Base-by-base conservation (phyloP, 805 yeast species). In the Wickerhamiella shivajii region DNA sequence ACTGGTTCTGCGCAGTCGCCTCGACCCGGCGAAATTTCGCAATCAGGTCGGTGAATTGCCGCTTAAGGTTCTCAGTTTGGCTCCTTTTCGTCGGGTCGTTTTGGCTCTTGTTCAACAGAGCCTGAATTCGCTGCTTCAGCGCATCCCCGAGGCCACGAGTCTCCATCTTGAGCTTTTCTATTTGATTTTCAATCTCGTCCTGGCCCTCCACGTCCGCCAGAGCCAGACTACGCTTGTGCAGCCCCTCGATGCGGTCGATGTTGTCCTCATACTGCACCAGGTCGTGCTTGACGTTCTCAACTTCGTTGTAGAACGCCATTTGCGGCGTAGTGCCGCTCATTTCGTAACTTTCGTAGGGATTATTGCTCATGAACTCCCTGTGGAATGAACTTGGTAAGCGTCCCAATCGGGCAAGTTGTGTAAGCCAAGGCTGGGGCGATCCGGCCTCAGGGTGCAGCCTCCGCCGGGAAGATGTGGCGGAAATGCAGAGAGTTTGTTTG, bases 51-150 rank as follows among this genome's bases (percentile, higher is more conserved):
- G 85, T 71, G 55, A 90, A 90, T 52, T 77, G 74, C 50, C 73
- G 74, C 64, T 92, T 78, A 36, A 77, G 68, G 51, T 77, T 77
- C 55, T 85, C 93, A 27, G 93, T 92, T 63, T 90, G 97, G 40
- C 79, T 80, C 51, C 73, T 72, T 57, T 81, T 83, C 49, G 90
- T 79, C 29, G 71, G 61, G 60, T 84, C 94, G 21, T 47, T 43
- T 44, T 45, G 49, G 25, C 52, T 43, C 39, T 49, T 51, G 41
- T 74, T 67, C 57, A 81, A 93, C 34, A 80, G 74, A 40, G 67
- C 61, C 56, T 81, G 80, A 55, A 90, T 76, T 50, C 81, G 69
- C 40, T 64, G 57, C 58, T 81, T 85, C 53, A 90, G 71, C 37
- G 68, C 66, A 42, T 67, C 66, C 51, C 87, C 93, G 47, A 83